These are phyloP conservation scores for Calocybe gangraenosa DNA, from an alignment of 768 basidiomycete genomes.

Conservation along the genomic window DNA sequence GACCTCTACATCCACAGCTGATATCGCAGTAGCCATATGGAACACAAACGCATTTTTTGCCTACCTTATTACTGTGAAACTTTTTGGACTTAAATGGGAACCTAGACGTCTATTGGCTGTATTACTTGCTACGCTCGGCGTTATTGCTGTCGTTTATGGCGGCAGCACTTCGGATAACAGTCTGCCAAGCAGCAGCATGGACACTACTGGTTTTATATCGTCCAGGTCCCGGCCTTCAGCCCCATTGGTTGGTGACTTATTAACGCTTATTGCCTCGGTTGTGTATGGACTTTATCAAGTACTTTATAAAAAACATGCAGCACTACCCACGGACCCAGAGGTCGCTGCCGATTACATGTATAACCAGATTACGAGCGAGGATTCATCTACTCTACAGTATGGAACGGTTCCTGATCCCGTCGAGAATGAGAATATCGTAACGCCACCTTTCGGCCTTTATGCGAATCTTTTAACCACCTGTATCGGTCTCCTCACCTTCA, in stretches of 20 bases:
- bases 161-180: slow-evolving; percentile 33
- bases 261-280: slow-evolving; percentile 71
- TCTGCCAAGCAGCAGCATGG: slow-evolving; percentile 9
- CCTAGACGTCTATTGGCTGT: slow-evolving; percentile 66
- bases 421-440: slow-evolving; percentile 35
- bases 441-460: slow-evolving; percentile 80
- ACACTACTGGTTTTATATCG: slow-evolving; percentile 7
- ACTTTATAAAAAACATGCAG: slow-evolving; percentile 76
- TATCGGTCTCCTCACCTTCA: slow-evolving; percentile 76
- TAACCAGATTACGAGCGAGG: slow-evolving; percentile 35
- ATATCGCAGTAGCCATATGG: slow-evolving; percentile 52
- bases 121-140: slow-evolving; percentile 75
- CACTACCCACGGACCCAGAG: slow-evolving; percentile 64
- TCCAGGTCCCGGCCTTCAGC: slow-evolving; percentile 35
- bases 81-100: slow-evolving; percentile 64
- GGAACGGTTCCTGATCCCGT: slow-evolving; percentile 1
- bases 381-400: slow-evolving; percentile 10
- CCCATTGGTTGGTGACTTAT: slow-evolving; percentile 66
- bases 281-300: slow-evolving; percentile 80
- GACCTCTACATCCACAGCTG: slow-evolving; percentile 13
- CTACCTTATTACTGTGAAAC: slow-evolving; percentile 77
- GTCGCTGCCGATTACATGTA: slow-evolving; percentile 39
- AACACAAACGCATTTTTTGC: slow-evolving; percentile 91
- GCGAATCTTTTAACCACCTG: slow-evolving; percentile 76
- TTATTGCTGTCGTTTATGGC: slow-evolving; percentile 81